These are phyloP conservation scores for Apiospora rasikravindrae DNA, from an alignment of 2,329 filamentous ascomycete species.

Conservation along the genomic window DNA sequence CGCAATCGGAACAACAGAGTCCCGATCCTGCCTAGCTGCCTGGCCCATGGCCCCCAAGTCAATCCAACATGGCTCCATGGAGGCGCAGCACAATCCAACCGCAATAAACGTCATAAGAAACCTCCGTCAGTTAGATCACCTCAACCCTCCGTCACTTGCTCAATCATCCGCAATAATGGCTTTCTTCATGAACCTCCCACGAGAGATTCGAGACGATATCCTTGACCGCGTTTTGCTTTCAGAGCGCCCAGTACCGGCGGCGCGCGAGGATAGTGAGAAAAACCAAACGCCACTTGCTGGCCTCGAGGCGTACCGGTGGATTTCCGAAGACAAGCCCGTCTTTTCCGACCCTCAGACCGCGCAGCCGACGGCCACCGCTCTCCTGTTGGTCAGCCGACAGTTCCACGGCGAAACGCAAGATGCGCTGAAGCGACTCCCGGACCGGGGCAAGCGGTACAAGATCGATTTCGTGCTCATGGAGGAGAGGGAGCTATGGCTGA, in stretches of 20 bases:
- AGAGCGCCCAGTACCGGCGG: neutral
- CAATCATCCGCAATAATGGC: neutral
- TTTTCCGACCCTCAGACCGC: neutral
- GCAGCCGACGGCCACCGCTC: neutral
- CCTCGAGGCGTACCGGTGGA: neutral
- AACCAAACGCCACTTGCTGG: neutral
- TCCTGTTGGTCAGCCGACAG: neutral
- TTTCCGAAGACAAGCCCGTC: neutral
- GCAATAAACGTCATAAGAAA: too few relatives aligned
- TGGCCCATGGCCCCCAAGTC: too few relatives aligned
- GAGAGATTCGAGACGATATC: neutral
- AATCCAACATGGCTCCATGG: too few relatives aligned
- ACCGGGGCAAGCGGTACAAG: neutral
- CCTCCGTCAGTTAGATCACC: too few relatives aligned
- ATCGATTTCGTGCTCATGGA: neutral
- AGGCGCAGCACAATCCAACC: too few relatives aligned
- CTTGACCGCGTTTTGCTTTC: neutral
- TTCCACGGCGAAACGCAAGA: neutral
- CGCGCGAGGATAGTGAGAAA: neutral
- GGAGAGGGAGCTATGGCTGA: neutral
- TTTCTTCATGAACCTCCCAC: neutral
- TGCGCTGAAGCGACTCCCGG: neutral
- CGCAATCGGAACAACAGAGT: too few relatives aligned
- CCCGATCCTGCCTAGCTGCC: too few relatives aligned
- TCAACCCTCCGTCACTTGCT: too few relatives aligned